Conservation (phyloP, 805 yeast genomes). For the Cyberlindnera lachancei region DNA sequence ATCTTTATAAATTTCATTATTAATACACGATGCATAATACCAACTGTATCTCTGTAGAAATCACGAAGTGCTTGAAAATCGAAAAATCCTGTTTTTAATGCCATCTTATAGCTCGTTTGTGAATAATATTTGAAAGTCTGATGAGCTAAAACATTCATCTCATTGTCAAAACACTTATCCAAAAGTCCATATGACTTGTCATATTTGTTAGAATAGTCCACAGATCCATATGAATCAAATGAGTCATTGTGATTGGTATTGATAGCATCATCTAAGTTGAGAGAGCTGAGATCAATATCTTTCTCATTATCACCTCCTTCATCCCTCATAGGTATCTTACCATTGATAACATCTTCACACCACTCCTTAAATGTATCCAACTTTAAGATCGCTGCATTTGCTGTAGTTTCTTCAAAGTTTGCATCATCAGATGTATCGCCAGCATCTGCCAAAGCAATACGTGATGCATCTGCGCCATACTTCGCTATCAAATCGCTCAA, state of each 20-base stretch:
- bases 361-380: constrained; percentile 89
- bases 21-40: constrained; percentile 74
- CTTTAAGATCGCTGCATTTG: constrained; percentile 95
- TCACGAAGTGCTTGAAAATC: constrained; percentile 94
- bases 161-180: constrained; percentile 86
- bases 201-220: no score
- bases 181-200: constrained; percentile 46
- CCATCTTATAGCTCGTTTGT: constrained; percentile 73
- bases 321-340: constrained; percentile 16
- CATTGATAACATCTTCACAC: constrained; percentile 64
- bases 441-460: constrained; percentile 97
- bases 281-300: no score
- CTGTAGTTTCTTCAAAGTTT: constrained; percentile 91
- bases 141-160: constrained; percentile 76
- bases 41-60: constrained; percentile 75
- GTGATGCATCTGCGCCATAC: constrained; percentile 95
- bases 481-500: constrained; percentile 75
- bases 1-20: constrained; percentile 74
- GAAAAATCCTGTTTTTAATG: constrained; percentile 81
- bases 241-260: no score
- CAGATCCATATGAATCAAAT: no score
- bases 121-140: constrained; percentile 63
- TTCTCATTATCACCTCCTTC: no score
- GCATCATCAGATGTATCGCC: constrained; percentile 98
- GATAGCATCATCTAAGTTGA: no score